Conservation (phyloP, 495 filamentous ascomycete species). For the Aspergillus diversus region DNA sequence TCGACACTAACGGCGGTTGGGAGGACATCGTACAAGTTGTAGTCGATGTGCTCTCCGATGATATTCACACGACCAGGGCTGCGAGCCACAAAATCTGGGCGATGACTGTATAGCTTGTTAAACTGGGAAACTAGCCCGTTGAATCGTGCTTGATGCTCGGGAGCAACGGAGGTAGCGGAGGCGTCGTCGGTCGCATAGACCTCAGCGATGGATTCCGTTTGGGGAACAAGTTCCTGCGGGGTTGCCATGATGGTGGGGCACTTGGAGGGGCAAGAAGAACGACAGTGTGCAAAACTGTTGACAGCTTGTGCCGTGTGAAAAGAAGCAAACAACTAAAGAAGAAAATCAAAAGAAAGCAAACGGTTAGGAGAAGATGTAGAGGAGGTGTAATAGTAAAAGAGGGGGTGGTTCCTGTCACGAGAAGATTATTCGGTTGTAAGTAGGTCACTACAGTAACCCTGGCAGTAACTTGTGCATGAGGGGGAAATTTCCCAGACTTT, state of each 20-base stretch:
- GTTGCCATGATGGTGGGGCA: constrained; percentile 49
- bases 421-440: too few species aligned
- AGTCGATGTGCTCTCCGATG: constrained; percentile 99
- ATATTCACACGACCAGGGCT: constrained; percentile 97
- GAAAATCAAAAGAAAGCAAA: neutral
- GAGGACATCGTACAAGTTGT: constrained; percentile 92
- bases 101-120: constrained; percentile 67
- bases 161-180: constrained; percentile 39
- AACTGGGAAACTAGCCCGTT: constrained; percentile 72
- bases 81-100: constrained; percentile 80
- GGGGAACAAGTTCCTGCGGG: constrained; percentile 51
- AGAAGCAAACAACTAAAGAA: neutral
- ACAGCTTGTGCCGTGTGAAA: neutral
- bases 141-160: constrained; percentile 63
- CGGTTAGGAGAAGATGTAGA: too few species aligned
- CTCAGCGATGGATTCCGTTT: constrained; percentile 53
- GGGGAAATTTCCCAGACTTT: neutral
- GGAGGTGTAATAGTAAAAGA: too few species aligned
- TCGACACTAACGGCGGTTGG: constrained; percentile 95
- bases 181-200: constrained; percentile 53
- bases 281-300: neutral
- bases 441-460: too few species aligned
- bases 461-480: neutral
- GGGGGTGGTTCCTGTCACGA: too few species aligned
- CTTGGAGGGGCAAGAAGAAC: neutral